Base-by-base conservation (phyloP, 106 monocot genomes). In the Platanthera zijinensis region DNA sequence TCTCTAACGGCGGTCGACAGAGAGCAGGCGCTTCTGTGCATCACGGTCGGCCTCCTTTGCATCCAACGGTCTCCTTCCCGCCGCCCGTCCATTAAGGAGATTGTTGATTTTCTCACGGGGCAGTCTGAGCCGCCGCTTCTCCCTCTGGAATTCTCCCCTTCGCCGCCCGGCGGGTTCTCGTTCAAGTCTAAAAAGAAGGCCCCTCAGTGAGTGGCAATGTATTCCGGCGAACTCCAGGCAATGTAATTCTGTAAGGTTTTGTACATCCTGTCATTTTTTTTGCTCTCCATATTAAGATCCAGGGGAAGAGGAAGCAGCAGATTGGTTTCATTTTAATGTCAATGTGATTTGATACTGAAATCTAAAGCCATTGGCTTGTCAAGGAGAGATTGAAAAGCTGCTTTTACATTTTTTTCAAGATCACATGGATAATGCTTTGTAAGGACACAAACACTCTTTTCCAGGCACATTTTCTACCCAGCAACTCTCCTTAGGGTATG, bases 111-210 rank as follows among this genome's bases (percentile, higher is more conserved):
- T 84, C 88, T 99, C 12, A 82, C 86, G 15, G 97, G 94, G 15
- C 83, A 94, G 57, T 78, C 77, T 19, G 90, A 99, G 83, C 83
- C 82, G 50, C 97, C 94, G 6, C 74, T 77, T 50, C 83, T 94
- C 22, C 97, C 97, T 9, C 17, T 94, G 22, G 97, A 99, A 82
- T 99, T 99, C 81, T 94, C 94, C 7, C 96, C 91, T 3, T 89
- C 94, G 5, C 97, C 94, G 0, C 94, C 91, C 5, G 80, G 86
- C 82, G 89, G 86, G 45, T 84, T 84, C 51, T 74, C 84, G 48
- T 87, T 78, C 78, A 96, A 86, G 80, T 83, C 86, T 68, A 77
- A 84, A 28, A 94, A 80, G 78, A 99, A 89, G 75, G 68, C 78
- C 47, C 72, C 10, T 50, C 39, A 84, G 84, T 92, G 87, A 92